Percentiles rank a stretch among this genome's conserved stretches.
These are phyloP conservation scores for Allium cepa DNA, from an alignment of 106 monocot species.

Conservation along the genomic window DNA sequence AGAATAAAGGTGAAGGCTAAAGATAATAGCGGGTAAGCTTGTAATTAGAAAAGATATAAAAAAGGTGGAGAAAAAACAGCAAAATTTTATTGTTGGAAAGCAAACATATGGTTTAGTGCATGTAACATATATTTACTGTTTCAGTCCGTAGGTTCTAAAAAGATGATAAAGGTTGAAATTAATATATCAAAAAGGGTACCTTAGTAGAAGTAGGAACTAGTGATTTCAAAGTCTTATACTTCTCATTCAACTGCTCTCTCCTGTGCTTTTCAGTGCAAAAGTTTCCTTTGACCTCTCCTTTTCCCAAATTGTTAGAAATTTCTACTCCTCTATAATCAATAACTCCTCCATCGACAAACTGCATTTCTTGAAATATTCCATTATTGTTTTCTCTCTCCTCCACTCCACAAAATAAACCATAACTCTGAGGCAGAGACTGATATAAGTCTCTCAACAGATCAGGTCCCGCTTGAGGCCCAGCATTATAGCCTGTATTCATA, in stretches of 20 bases:
- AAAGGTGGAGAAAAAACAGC: neutral
- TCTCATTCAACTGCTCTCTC: constrained; percentile 24
- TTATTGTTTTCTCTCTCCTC: constrained; percentile 38
- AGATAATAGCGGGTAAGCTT: no score
- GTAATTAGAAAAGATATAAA: neutral
- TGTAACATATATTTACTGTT: neutral
- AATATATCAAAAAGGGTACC: constrained; percentile 22
- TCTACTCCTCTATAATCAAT: constrained; percentile 47
- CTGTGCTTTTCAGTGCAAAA: constrained; percentile 27
- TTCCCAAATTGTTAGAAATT: neutral
- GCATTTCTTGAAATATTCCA: constrained; percentile 26
- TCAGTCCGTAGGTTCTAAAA: neutral
- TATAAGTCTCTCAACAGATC: constrained; percentile 62
- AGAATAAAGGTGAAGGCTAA: no score
- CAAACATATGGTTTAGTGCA: neutral
- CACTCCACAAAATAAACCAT: constrained; percentile 49
- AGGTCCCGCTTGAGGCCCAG: constrained; percentile 14
- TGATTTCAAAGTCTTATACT: constrained; percentile 33
- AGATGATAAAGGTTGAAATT: neutral
- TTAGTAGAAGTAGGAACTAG: constrained; percentile 82
- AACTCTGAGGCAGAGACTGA: constrained; percentile 60
- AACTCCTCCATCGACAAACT: constrained; percentile 28
- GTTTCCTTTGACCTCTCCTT: constrained; percentile 30
- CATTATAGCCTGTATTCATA: constrained; percentile 15
- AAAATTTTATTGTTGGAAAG: neutral